Evolutionary conservation across 371 early-diverging fungal genomes (phyloP).

Genomic region (Ecytonucleospora hepatopenaei): DNA sequence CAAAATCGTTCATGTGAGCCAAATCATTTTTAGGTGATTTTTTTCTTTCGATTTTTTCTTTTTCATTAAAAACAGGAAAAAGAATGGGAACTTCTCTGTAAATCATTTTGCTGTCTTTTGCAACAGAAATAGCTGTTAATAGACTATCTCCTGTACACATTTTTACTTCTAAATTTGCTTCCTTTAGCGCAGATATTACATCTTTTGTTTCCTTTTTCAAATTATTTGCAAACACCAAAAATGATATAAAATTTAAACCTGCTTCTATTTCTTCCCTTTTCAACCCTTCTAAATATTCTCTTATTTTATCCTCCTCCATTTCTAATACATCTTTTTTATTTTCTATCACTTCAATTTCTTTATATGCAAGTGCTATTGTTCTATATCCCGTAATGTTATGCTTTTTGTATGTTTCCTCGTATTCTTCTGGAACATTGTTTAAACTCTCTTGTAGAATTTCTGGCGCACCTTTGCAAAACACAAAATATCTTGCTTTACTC

Average conservation of each 20-base stretch:
- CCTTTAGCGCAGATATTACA: conserved; percentile 68
- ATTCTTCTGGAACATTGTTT: conserved; percentile 23
- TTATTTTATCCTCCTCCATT: neutral
- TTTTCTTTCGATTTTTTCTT: conserved; percentile 17
- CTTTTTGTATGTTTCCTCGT: conserved; percentile 34
- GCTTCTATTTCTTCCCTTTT: conserved; percentile 57
- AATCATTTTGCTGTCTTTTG: conserved; percentile 73
- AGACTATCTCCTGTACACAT: conserved; percentile 99
- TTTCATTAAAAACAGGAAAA: conserved; percentile 45
- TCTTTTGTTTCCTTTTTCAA: conserved; percentile 71
- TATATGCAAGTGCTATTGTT: conserved; percentile 52
- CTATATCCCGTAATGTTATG: conserved; percentile 48
- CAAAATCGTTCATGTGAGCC: neutral
- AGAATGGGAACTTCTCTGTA: conserved; percentile 45
- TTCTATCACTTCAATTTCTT: conserved; percentile 21
- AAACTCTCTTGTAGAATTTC: conserved; percentile 40
- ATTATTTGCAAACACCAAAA: conserved; percentile 94
- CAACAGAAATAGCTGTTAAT: conserved; percentile 87
- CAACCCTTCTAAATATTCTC: neutral
- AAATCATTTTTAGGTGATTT: neutral
- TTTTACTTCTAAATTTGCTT: conserved; percentile 74
- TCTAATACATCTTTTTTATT: conserved; percentile 6
- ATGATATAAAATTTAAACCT: conserved; percentile 73
- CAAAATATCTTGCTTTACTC: conserved; percentile 49
- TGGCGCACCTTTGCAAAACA: conserved; percentile 54